Conservation (phyloP, 2,329 filamentous ascomycete species). For the Chaetothyriales sp. region DNA sequence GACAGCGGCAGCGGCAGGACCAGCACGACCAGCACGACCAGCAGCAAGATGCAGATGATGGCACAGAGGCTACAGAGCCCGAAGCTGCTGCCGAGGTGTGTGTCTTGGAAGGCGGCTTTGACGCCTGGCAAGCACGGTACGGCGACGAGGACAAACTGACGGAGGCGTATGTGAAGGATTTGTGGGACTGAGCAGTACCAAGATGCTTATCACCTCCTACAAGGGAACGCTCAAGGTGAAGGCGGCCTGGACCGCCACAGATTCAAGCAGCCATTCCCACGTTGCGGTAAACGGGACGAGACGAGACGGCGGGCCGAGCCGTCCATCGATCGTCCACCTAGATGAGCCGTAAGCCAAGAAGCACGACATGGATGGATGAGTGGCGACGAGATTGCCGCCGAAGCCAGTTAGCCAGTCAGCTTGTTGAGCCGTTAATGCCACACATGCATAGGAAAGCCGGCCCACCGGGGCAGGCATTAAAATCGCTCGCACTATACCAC, state of each 20-base stretch:
- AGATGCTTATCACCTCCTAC: too few species aligned
- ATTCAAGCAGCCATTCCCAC: not conserved
- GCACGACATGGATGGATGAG: too few species aligned
- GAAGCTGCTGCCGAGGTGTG: constrained; percentile 49
- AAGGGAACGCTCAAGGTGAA: too few species aligned
- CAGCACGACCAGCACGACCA: constrained; percentile 9
- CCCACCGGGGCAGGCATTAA: not conserved
- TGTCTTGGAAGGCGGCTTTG: constrained; percentile 73
- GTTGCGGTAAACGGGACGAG: not conserved
- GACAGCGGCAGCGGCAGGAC: constrained; percentile 12
- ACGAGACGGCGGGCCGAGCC: not conserved
- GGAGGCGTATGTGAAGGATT: constrained; percentile 67
- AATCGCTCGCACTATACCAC: not conserved
- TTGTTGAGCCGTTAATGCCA: not conserved
- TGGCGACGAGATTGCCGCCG: too few species aligned
- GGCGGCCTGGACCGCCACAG: not conserved
- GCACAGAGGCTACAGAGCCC: constrained; percentile 9
- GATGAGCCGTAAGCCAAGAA: too few species aligned
- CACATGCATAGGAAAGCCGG: not conserved
- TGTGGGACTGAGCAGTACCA: constrained; percentile 47
- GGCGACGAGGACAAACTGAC: constrained; percentile 69
- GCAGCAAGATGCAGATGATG: not conserved
- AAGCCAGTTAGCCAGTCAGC: not conserved
- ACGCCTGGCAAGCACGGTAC: constrained; percentile 71
- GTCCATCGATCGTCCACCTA: not conserved